Evolutionary conservation across 192 early-diverging fungal species (phyloP).

Genomic region (Linnemannia elongata): DNA sequence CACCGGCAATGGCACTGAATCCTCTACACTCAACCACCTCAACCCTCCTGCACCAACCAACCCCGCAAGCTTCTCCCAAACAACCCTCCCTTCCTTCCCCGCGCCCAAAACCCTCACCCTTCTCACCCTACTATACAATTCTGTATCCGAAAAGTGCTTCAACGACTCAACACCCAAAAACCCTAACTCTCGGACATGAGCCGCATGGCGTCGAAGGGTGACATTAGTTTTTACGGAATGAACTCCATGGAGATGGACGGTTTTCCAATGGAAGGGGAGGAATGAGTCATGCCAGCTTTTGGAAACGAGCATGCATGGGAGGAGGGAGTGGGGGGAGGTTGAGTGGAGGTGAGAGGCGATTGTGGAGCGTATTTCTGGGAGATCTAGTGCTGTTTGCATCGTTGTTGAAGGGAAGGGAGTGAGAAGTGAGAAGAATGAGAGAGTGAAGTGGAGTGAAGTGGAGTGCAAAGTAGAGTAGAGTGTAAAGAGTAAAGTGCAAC

Average conservation of each 20-base stretch:
- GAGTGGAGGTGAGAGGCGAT: conserved; percentile 2
- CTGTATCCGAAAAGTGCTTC: conserved; percentile 12
- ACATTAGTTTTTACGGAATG: conserved; percentile 29
- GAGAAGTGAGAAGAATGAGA: neutral
- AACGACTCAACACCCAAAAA: conserved; percentile 6
- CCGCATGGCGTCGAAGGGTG: conserved; percentile 16
- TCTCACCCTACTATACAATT: conserved; percentile 14
- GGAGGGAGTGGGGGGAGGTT: neutral
- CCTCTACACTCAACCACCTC: conserved; percentile 8
- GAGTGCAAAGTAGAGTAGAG: neutral
- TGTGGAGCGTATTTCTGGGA: conserved; percentile 12
- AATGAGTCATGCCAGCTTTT: conserved; percentile 22
- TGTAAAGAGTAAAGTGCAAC: neutral
- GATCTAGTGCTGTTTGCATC: neutral
- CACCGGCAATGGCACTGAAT: neutral
- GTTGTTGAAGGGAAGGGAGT: too few relatives aligned
- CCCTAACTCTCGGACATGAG: neutral
- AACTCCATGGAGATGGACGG: conserved; percentile 6
- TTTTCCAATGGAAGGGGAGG: conserved; percentile 19
- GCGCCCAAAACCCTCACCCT: conserved; percentile 6
- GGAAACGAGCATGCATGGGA: conserved; percentile 17
- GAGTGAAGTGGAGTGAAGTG: neutral
- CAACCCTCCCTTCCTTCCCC: conserved; percentile 9
- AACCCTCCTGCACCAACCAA: conserved; percentile 1
- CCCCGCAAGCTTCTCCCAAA: conserved; percentile 24